phyloP scores from a whole-genome alignment of 2,329 filamentous ascomycete species.

The Atkinsonella hypoxylon region DNA sequence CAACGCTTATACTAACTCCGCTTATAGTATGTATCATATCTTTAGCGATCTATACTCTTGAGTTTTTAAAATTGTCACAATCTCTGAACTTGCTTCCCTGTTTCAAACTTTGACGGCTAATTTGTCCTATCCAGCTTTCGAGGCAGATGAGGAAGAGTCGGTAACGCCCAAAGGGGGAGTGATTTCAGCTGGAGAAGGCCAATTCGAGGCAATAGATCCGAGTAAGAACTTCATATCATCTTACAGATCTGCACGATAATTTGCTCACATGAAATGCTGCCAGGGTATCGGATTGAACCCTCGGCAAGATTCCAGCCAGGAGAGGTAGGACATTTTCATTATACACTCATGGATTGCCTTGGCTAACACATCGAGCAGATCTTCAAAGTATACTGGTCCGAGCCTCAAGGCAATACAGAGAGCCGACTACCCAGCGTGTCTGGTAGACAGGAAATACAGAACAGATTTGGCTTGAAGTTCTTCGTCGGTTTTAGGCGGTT shows the following conservation, averaged over 20 bases:
- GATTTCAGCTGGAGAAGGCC: slow-evolving; percentile 1
- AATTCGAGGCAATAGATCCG: slow-evolving; percentile 21
- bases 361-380: slow-evolving; percentile 24
- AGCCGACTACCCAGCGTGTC: slow-evolving; percentile 20
- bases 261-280: too few species aligned
- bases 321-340: slow-evolving; percentile 20
- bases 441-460: slow-evolving; percentile 21
- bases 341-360: not conserved
- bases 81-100: not conserved
- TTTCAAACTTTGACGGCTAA: not conserved
- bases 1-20: not conserved
- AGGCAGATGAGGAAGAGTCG: slow-evolving; percentile 4
- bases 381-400: slow-evolving; percentile 44
- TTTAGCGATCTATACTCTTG: not conserved
- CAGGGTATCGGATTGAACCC: slow-evolving; percentile 28
- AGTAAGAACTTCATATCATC: slow-evolving; percentile 17
- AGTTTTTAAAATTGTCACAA: not conserved
- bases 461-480: slow-evolving; percentile 26
- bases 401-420: slow-evolving; percentile 31
- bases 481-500: slow-evolving; percentile 42
- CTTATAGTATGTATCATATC: not conserved
- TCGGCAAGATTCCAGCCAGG: slow-evolving; percentile 29
- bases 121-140: slow-evolving; percentile 1
- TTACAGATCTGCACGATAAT: too few species aligned
- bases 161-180: not conserved